A percentile compares a stretch with the other conserved stretches of the same genome.
Conservation (phyloP, 2,329 filamentous ascomycete genomes). For the Chalaropsis ovoidea region DNA sequence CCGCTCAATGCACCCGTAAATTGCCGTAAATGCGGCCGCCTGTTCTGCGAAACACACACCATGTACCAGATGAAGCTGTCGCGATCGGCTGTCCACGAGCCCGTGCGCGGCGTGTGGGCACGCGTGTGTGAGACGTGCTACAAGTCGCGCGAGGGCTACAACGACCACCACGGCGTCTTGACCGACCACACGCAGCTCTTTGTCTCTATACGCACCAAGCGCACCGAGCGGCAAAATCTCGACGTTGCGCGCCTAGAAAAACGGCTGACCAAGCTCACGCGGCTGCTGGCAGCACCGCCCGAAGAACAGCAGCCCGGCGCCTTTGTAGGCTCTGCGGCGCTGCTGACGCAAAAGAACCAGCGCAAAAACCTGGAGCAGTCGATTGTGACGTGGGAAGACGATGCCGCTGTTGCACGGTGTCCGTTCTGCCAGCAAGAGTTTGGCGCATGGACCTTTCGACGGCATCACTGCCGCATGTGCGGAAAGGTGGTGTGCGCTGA, state of each 20-base stretch:
- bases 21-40: constrained; percentile 79
- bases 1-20: constrained; percentile 77
- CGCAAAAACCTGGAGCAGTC: constrained; percentile 80
- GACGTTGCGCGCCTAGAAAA: constrained; percentile 88
- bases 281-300: constrained; percentile 65
- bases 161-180: constrained; percentile 66
- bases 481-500: constrained; percentile 90
- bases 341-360: constrained; percentile 60
- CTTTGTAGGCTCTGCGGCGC: constrained; percentile 42
- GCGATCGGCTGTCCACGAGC: constrained; percentile 77
- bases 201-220: constrained; percentile 58
- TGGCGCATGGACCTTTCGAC: constrained; percentile 78
- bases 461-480: constrained; percentile 91
- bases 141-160: constrained; percentile 91
- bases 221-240: constrained; percentile 72
- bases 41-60: constrained; percentile 96
- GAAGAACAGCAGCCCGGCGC: constrained; percentile 46
- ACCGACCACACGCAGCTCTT: constrained; percentile 67
- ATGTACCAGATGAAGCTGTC: constrained; percentile 99
- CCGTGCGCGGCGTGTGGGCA: constrained; percentile 82
- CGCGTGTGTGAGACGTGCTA: constrained; percentile 98
- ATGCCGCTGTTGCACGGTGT: constrained; percentile 66
- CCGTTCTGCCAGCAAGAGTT: constrained; percentile 97
- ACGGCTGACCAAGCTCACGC: constrained; percentile 78
- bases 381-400: constrained; percentile 91